A percentile compares a stretch with the other conserved stretches of the same genome.
These are phyloP conservation scores for Serendipita sp. DNA, from an alignment of 1,284 basidiomycete species.

Conservation along the genomic window DNA sequence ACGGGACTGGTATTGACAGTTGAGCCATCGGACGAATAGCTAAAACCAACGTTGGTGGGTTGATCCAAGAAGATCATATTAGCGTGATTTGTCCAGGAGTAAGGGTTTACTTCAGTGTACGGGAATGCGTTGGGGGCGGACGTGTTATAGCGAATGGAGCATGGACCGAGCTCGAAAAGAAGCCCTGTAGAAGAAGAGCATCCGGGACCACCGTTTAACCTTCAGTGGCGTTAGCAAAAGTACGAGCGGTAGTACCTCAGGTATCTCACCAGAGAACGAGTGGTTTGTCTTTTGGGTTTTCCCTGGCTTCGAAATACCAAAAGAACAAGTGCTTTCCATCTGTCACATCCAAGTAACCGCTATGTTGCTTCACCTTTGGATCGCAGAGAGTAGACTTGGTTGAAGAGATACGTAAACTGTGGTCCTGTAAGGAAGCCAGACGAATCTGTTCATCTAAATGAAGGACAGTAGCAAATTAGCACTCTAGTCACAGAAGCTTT, in stretches of 20 bases:
- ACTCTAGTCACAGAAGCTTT: too few species aligned
- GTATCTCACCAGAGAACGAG: slow-evolving; percentile 52
- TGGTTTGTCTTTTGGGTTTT: slow-evolving; percentile 58
- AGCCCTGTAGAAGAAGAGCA: slow-evolving; percentile 68
- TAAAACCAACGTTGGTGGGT: slow-evolving; percentile 80
- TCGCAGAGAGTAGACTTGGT: slow-evolving; percentile 63
- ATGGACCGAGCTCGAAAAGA: slow-evolving; percentile 80
- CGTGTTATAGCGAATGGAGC: slow-evolving; percentile 35
- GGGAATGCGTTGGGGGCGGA: slow-evolving; percentile 20
- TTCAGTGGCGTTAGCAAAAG: neutral
- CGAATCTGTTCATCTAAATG: neutral
- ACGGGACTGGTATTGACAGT: slow-evolving; percentile 58
- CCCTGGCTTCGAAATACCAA: slow-evolving; percentile 73
- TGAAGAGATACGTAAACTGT: slow-evolving; percentile 2
- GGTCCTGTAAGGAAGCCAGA: neutral
- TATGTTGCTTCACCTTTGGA: slow-evolving; percentile 68
- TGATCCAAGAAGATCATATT: slow-evolving; percentile 72
- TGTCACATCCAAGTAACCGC: slow-evolving; percentile 80
- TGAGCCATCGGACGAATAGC: slow-evolving; percentile 61
- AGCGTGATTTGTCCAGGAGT: slow-evolving; percentile 19
- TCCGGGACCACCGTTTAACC: slow-evolving; percentile 76
- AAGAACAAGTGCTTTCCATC: slow-evolving; percentile 81
- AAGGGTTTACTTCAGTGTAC: neutral
- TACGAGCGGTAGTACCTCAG: neutral
- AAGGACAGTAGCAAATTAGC: neutral